Evolutionary conservation across 129 eudicot genomes (phyloP).

Genomic region (Pittosporum tobira): DNA sequence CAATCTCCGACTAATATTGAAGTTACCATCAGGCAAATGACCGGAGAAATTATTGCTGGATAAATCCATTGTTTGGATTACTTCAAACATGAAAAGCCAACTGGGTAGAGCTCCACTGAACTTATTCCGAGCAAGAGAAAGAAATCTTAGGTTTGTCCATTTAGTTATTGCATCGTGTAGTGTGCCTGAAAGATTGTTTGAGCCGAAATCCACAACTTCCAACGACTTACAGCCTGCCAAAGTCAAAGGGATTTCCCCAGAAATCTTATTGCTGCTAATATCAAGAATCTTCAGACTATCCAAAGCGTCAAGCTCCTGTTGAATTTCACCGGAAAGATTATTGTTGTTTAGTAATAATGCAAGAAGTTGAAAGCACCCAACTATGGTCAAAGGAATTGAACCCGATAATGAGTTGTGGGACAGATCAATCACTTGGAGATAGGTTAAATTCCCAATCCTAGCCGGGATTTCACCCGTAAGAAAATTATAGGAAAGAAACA

Average conservation of each 20-base stretch:
- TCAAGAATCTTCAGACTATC: constrained; percentile 83
- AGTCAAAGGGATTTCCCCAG: constrained; percentile 89
- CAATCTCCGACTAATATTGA: constrained; percentile 53
- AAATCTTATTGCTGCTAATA: constrained; percentile 79
- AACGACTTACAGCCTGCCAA: constrained; percentile 90
- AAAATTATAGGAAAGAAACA: constrained; percentile 72
- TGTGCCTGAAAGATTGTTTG: constrained; percentile 74
- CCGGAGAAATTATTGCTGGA: constrained; percentile 78
- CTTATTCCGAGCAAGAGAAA: constrained; percentile 77
- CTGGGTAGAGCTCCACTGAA: constrained; percentile 62
- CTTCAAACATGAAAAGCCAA: constrained; percentile 77
- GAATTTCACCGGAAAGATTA: constrained; percentile 86
- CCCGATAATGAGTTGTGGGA: constrained; percentile 73
- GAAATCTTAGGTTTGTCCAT: constrained; percentile 81
- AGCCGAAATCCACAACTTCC: constrained; percentile 92
- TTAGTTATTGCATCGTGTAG: constrained; percentile 75
- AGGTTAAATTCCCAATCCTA: constrained; percentile 85
- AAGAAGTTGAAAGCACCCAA: constrained; percentile 86
- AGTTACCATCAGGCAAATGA: constrained; percentile 67
- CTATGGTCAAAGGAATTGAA: constrained; percentile 72
- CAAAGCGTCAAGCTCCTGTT: constrained; percentile 92
- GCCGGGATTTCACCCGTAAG: constrained; percentile 81
- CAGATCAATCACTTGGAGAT: constrained; percentile 89
- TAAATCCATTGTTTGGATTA: constrained; percentile 53
- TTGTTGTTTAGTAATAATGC: constrained; percentile 72